Conservation (phyloP, 345 rosid genomes). For the Aquilaria sinensis region DNA sequence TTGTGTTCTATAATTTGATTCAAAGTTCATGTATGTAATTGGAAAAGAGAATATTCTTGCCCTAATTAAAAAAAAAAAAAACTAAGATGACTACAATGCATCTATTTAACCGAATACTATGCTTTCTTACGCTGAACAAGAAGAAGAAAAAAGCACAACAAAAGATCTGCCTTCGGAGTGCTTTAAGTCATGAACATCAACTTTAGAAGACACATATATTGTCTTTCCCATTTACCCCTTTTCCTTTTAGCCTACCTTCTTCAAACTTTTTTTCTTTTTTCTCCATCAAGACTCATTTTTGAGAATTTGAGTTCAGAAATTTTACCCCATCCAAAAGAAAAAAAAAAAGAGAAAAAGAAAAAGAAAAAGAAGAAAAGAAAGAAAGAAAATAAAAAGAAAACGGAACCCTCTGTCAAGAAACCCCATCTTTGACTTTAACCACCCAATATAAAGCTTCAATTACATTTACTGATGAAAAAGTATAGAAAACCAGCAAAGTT, state of each 20-base stretch:
- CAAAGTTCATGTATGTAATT: no score
- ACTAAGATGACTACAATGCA: no score
- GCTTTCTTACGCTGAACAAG: no score
- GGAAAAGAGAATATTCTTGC: no score
- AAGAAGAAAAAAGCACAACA: no score
- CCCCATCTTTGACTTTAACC: no score
- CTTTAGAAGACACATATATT: background rate
- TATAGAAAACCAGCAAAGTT: conserved; percentile 14
- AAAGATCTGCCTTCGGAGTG: background rate
- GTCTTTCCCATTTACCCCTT: conserved; percentile 19
- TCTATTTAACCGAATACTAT: no score
- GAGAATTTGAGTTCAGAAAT: conserved; percentile 17
- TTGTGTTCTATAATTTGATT: no score
- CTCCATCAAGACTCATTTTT: conserved; percentile 30
- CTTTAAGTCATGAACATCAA: background rate
- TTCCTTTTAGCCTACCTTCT: conserved; percentile 11
- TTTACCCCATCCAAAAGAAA: background rate
- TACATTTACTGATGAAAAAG: background rate
- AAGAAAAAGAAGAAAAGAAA: background rate
- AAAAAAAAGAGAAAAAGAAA: conserved; percentile 2
- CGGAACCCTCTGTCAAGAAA: background rate
- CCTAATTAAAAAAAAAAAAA: no score
- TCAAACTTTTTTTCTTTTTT: conserved; percentile 17
- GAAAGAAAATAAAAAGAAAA: conserved; percentile 2
- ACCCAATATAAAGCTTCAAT: background rate